Evolutionary conservation across 129 eudicot genomes (phyloP), one percentile per base, ranked within the genome.

Genomic region (Chrysanthemum lavandulifolium): DNA sequence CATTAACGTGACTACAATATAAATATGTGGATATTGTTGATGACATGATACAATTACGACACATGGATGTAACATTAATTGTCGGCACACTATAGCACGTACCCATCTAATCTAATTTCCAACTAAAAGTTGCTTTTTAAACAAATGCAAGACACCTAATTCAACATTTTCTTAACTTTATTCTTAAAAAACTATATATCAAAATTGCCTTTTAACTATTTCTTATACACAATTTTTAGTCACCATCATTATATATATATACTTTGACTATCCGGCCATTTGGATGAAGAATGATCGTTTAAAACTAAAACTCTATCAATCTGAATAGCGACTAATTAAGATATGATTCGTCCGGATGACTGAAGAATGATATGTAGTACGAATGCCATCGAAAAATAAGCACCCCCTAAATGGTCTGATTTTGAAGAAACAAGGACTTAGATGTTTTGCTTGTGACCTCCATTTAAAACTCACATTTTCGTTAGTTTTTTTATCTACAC

Each of bases 41-140:
- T 23, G 48, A 69, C 23, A 52, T 15, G 65, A 43, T n/a, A 27
- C 40, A 18, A 64, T 31, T 40, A 31, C 62, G 65, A 74, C 77
- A 61, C 77, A 49, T 73, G 69, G 61, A 73, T 12, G 68, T 61
- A 9, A 16, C 52, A 48, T 52, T 31, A 43, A 67, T 15, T 76
- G 73, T 67, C 79, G 74, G 80, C 68, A 67, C 63, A 67, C 63
- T 11, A 52, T 55, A 63, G 6, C 71, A 63, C 45, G 7, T 63
- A 64, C 45, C 55, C 71, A 74, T 64, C 73, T 15, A 48, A 52
- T 65, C 47, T 40, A 40, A 40, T 45, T 74, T 43, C 80, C 68
- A 58, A 4, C 45, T 67, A 68, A 48, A 59, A 59, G 80, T 68
- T 67, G 68, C 52, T 76, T 68, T 58, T 40, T 6, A 57, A 29